Evolutionary conservation across 768 basidiomycete genomes (phyloP).

Genomic region (Hericium alpestre): DNA sequence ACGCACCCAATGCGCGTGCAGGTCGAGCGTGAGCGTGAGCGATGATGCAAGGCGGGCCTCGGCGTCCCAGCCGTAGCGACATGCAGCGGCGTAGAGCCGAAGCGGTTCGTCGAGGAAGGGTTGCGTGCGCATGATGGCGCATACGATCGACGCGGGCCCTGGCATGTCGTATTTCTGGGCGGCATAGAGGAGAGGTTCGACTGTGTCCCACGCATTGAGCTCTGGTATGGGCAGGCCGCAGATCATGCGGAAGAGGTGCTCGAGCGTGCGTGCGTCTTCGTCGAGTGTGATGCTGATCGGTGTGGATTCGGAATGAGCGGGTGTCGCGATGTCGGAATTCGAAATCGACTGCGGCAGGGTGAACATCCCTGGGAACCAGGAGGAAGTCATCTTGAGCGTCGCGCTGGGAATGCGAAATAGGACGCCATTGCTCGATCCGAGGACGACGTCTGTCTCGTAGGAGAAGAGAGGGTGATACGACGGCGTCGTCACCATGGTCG

Average conservation of each 20-base stretch:
- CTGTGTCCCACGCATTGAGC: slow-evolving; percentile 27
- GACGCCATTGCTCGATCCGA: slow-evolving; percentile 39
- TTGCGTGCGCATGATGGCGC: slow-evolving; percentile 44
- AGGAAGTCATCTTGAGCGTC: slow-evolving; percentile 52
- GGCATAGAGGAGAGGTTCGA: slow-evolving; percentile 50
- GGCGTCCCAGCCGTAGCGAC: slow-evolving; percentile 48
- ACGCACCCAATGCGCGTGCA: slow-evolving; percentile 36
- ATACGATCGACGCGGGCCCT: slow-evolving; percentile 49
- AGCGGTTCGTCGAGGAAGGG: slow-evolving; percentile 39
- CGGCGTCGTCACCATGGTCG: background rate
- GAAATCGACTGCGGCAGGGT: slow-evolving; percentile 34
- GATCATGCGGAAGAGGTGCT: slow-evolving; percentile 48
- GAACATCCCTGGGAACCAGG: slow-evolving; percentile 55
- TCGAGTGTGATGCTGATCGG: slow-evolving; percentile 40
- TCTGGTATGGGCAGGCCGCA: slow-evolving; percentile 37
- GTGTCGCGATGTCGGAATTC: background rate
- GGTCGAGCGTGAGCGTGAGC: slow-evolving; percentile 41
- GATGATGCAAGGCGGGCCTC: slow-evolving; percentile 46
- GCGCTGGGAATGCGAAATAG: slow-evolving; percentile 50
- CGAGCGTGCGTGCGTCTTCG: slow-evolving; percentile 45
- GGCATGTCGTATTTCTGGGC: slow-evolving; percentile 67
- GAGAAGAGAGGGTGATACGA: slow-evolving; percentile 39
- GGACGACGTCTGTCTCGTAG: slow-evolving; percentile 46
- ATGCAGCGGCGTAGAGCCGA: slow-evolving; percentile 43
- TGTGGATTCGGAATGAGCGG: background rate